Base-by-base conservation (phyloP, 768 basidiomycete genomes). In the Russula emetica region DNA sequence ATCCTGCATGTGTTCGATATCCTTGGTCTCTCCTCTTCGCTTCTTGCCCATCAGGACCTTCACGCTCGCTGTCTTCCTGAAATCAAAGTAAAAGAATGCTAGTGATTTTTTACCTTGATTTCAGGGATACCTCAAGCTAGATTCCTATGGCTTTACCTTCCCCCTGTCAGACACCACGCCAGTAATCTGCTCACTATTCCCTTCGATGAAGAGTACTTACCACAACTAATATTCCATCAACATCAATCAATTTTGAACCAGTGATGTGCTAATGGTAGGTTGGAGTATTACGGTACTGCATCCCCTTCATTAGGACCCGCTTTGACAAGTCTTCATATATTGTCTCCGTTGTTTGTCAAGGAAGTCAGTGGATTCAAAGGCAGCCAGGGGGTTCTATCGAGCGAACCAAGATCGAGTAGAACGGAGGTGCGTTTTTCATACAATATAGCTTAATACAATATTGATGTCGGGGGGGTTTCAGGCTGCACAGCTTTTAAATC, bases 41-140 rank as follows among this genome's bases (percentile, higher is more conserved):
- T 51, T 20, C 9, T 42, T 36, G 11, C 40, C 28, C 14, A n/a
- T 26, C 20, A 16, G 4, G 16, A 24, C 5, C 22, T 18, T 42
- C 26, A 6, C 13, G n/a, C 54, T 55, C 24, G 54, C 7, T n/a
- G 36, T 55, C n/a, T 40, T 16, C 54, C 22, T 55, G 34, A 55
- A 55, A 36, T 55, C 54, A 16, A n/a, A 55, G 54, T 55, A 55
- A 6, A 55, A 55, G 7, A 36, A 55, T 16, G 36, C 54, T n/a
- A 16, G 36, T 36, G 5, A 36, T 3, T 36, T 14, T 55, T 26
- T 38, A 22, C 54, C 16, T 40, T 28, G 36, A 24, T 24, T 55
- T 55, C 36, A 55, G 14, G 54, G 24, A 55, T 28, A 38, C 34
- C 20, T 13, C 36, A 24, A 22, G 34, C 16, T 8, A 55, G 36